Evolutionary conservation across 2,329 filamentous ascomycete species (phyloP).

Genomic region (Botryotinia narcissicola): DNA sequence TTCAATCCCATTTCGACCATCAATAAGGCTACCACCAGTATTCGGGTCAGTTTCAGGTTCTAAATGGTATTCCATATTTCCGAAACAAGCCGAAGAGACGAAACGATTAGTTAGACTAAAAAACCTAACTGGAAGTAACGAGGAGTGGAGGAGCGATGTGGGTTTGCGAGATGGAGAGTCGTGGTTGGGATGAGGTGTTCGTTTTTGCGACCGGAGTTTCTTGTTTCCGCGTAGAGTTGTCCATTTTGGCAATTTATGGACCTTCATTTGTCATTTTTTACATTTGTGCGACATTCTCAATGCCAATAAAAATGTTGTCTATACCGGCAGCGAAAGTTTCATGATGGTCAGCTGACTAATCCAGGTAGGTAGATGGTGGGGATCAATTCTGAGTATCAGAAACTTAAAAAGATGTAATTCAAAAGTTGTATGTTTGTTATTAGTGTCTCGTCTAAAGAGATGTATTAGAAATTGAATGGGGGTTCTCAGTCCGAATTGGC

Average conservation of each 20-base stretch:
- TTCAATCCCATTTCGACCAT: background rate
- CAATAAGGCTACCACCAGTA: background rate
- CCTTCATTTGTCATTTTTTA: background rate
- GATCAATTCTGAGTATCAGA: background rate
- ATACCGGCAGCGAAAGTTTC: background rate
- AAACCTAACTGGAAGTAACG: background rate
- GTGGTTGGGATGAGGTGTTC: background rate
- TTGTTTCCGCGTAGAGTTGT: background rate
- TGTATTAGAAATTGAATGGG: background rate
- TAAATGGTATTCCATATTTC: background rate
- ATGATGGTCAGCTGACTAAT: background rate
- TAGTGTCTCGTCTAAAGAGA: background rate
- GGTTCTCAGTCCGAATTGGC: background rate
- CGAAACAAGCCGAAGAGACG: background rate
- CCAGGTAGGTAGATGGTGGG: background rate
- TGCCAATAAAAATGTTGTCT: background rate
- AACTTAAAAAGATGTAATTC: background rate
- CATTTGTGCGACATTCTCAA: background rate
- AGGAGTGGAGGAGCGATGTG: background rate
- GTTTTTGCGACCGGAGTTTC: slow-evolving; percentile 3
- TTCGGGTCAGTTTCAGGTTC: background rate
- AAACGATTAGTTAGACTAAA: background rate
- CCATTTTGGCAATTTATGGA: background rate
- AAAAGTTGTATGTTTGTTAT: background rate
- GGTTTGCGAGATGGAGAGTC: background rate